phyloP scores from a whole-genome alignment of 2,329 filamentous ascomycete genomes.

The Monosporascus sp. region DNA sequence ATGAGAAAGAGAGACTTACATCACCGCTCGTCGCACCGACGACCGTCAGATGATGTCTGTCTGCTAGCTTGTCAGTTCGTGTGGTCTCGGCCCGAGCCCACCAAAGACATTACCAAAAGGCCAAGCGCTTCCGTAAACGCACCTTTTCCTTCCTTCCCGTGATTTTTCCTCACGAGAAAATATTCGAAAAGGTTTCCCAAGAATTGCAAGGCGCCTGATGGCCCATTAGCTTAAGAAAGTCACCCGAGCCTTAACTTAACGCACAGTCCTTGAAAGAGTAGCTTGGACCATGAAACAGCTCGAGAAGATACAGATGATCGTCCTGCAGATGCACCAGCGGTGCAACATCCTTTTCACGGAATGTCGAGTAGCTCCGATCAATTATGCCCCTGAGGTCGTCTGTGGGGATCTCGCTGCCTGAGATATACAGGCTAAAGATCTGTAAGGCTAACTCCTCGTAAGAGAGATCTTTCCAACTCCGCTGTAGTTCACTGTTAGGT shows the following conservation, averaged over 20 bases:
- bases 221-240: no score
- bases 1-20: conserved; percentile 2
- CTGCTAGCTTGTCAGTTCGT: conserved; percentile 27
- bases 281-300: conserved; percentile 93
- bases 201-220: conserved; percentile 73
- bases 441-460: conserved; percentile 80
- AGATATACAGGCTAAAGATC: conserved; percentile 85
- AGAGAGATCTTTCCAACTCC: conserved; percentile 71
- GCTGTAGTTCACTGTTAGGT: conserved; percentile 22
- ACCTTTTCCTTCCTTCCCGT: conserved; percentile 53
- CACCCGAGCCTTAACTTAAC: no score
- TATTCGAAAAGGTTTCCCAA: conserved; percentile 95
- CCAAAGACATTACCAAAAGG: no score
- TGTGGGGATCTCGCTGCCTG: conserved; percentile 71
- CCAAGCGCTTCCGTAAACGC: no score
- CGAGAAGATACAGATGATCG: conserved; percentile 75
- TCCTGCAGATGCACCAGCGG: conserved; percentile 70
- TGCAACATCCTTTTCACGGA: conserved; percentile 72
- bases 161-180: conserved; percentile 70
- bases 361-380: conserved; percentile 79
- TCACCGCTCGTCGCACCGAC: conserved; percentile 83
- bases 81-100: background rate
- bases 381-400: conserved; percentile 80
- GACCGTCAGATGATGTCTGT: conserved; percentile 76
- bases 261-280: conserved; percentile 82